Base-by-base conservation (phyloP, 306 rosid species). In the Castanea mollissima region DNA sequence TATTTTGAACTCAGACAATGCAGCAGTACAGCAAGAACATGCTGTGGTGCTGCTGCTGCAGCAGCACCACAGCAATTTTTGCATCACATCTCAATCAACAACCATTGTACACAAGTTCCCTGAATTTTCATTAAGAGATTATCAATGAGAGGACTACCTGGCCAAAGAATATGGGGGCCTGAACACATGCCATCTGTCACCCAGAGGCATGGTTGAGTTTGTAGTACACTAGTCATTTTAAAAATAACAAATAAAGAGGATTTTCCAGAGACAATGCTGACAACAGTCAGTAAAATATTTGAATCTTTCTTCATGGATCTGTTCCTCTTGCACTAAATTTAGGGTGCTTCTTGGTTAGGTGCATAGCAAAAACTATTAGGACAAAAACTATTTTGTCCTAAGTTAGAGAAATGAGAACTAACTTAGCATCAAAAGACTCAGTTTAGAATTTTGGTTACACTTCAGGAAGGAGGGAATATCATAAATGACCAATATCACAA, bases 401-500 rank as follows among this genome's bases (percentile, higher is more conserved):
- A 56, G 69, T 74, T 71, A 27, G 20, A 65, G 79, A 76, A 72
- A 70, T 73, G 46, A 71, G 14, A 74, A 63, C 57, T 21, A 32
- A 18, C 71, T 12, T 67, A 18, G 19, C 35, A 20, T 67, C 49
- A 6, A 11, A 18, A 15, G 20, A 34, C 51, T 34, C 71, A 67
- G 51, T 67, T 67, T 2, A 65, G 51, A 65, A 16, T 46, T 65
- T 13, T 31, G 49, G 46, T 32, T 18, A 16, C 34, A 18, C 49
- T 16, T 80, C 35, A 71, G 44, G 52, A 52, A 84, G 63, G 60
- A 76, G 31, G 67, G 41, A 51, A 52, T 31, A 80, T 18, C 46
- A 41, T 41, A 59, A 74, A 78, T 69, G 60, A 56, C 23, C 57
- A n/a, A 67, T 44, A 83, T 80, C 74, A 82, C 71, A 78, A 35